phyloP scores from a whole-genome alignment of 768 basidiomycete genomes.

The Chalciporus pseudorubinellus region DNA sequence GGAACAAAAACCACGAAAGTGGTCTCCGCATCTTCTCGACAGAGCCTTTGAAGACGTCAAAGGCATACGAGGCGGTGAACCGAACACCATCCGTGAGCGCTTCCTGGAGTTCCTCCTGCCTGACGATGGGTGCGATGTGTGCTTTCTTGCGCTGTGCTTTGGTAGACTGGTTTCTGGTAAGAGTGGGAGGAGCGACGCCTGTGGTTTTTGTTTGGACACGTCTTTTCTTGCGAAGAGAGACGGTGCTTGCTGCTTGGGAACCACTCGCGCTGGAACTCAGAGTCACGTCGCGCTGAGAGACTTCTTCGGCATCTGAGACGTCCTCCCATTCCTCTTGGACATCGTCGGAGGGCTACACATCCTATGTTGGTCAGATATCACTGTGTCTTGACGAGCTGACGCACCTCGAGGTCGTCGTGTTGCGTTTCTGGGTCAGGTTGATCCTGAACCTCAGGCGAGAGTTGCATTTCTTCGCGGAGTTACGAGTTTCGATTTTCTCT shows the following conservation, averaged over 20 bases:
- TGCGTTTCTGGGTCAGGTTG: background rate
- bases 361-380: background rate
- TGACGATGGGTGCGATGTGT: conserved; percentile 22
- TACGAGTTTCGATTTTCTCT: background rate
- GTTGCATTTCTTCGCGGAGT: conserved; percentile 12
- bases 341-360: conserved; percentile 1
- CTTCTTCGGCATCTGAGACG: conserved; percentile 18
- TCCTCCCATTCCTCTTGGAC: conserved; percentile 37
- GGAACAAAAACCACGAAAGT: conserved; percentile 49
- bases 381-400: background rate
- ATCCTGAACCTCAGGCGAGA: conserved; percentile 1
- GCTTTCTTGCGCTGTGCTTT: conserved; percentile 30
- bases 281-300: conserved; percentile 7
- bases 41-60: conserved; percentile 48
- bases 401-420: conserved; percentile 9
- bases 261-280: conserved; percentile 2
- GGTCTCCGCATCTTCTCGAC: conserved; percentile 54
- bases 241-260: conserved; percentile 12
- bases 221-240: conserved; percentile 31
- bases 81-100: conserved; percentile 21
- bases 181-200: conserved; percentile 16
- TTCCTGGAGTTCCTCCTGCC: conserved; percentile 25
- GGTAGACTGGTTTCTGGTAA: conserved; percentile 16
- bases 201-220: conserved; percentile 22
- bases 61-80: conserved; percentile 38